phyloP scores from a whole-genome alignment of 768 basidiomycete genomes.

The Xerocomellus intermedius region DNA sequence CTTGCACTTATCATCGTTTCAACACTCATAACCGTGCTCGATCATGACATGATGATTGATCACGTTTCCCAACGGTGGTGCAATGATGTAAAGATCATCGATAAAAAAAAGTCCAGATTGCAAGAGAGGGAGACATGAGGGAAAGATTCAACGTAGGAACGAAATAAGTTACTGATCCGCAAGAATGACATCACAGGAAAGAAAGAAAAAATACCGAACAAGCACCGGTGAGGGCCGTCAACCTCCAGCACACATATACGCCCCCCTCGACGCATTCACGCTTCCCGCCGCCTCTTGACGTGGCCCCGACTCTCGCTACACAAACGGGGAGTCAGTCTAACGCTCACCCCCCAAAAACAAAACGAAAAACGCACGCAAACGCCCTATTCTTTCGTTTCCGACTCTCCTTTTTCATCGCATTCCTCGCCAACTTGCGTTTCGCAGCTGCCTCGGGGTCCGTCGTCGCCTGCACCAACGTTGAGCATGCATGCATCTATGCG shows the following conservation, averaged over 20 bases:
- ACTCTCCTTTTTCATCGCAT: slow-evolving; percentile 78
- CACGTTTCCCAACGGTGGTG: too few species aligned
- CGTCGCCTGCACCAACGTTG: slow-evolving; percentile 49
- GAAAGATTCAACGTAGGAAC: neutral
- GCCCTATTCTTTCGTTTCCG: slow-evolving; percentile 69
- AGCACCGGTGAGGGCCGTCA: neutral
- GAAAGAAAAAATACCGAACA: neutral
- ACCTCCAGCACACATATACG: too few species aligned
- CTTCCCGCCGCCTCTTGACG: slow-evolving; percentile 45
- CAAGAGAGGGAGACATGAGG: neutral
- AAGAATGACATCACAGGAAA: neutral
- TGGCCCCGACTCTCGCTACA: slow-evolving; percentile 48
- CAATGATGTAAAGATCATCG: too few species aligned
- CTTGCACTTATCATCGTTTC: too few species aligned
- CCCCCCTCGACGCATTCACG: neutral
- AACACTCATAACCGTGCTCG: too few species aligned
- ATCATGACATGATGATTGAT: too few species aligned
- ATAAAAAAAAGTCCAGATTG: too few species aligned
- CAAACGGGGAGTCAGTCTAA: neutral
- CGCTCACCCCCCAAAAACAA: neutral
- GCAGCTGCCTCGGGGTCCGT: slow-evolving; percentile 76
- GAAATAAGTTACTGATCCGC: neutral
- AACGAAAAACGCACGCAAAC: slow-evolving; percentile 52
- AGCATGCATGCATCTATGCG: too few species aligned
- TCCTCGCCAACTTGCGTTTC: slow-evolving; percentile 68